phyloP scores from a whole-genome alignment of 2,329 filamentous ascomycete species.

The Trichoderma brevicompactum region DNA sequence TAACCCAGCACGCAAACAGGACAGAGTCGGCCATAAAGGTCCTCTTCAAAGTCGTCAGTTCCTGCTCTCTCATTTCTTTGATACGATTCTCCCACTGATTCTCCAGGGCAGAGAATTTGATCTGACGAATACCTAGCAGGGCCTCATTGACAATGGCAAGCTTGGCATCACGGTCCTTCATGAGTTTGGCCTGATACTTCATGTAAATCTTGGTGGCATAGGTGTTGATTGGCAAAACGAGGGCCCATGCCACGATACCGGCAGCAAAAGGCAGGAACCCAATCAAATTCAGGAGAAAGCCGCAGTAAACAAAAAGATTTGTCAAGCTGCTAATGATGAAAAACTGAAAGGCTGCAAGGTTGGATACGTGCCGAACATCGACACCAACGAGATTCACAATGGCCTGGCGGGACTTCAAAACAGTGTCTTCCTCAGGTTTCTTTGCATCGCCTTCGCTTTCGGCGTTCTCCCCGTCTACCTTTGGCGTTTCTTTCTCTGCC shows the following conservation, averaged over 20 bases:
- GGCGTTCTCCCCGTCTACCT: conserved; percentile 34
- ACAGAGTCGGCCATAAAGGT: conserved; percentile 67
- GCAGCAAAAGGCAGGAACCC: conserved; percentile 71
- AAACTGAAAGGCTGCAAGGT: conserved; percentile 70
- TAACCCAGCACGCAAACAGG: conserved; percentile 70
- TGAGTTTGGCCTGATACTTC: conserved; percentile 67
- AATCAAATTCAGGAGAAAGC: conserved; percentile 69
- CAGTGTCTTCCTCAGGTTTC: conserved; percentile 58
- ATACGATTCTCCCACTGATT: conserved; percentile 75
- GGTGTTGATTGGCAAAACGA: conserved; percentile 71
- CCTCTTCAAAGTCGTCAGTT: conserved; percentile 68
- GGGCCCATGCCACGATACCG: conserved; percentile 65
- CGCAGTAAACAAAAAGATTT: conserved; percentile 67
- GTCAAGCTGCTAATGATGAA: conserved; percentile 65
- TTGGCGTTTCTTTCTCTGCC: conserved; percentile 52
- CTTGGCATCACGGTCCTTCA: conserved; percentile 77
- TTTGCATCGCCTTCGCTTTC: conserved; percentile 48
- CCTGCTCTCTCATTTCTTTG: conserved; percentile 62
- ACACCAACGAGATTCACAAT: conserved; percentile 81
- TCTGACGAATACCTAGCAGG: conserved; percentile 78
- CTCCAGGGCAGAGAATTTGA: conserved; percentile 82
- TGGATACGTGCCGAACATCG: conserved; percentile 69
- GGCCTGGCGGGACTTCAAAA: conserved; percentile 61
- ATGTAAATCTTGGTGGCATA: conserved; percentile 68
- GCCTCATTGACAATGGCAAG: conserved; percentile 77